These are phyloP conservation scores for Penicillium sp. DNA, from an alignment of 2,329 filamentous ascomycete species.

Conservation along the genomic window DNA sequence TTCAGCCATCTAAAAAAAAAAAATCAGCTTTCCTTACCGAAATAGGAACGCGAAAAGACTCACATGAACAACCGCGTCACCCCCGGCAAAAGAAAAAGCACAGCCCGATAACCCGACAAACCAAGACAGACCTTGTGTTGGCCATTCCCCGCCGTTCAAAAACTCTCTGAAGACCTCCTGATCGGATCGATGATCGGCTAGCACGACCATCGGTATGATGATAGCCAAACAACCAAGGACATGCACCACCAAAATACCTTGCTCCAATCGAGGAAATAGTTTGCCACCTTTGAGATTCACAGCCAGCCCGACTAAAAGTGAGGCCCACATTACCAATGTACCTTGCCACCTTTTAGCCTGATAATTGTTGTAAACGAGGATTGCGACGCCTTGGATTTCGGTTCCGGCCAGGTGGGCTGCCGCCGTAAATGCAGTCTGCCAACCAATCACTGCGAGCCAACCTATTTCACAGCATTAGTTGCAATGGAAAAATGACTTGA, in stretches of 20 bases:
- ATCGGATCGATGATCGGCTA: not conserved
- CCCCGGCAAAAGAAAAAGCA: slow-evolving; percentile 27
- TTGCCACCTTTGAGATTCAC: not conserved
- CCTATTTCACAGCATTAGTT: not conserved
- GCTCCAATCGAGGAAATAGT: not conserved
- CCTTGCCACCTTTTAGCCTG: not conserved
- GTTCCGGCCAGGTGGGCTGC: not conserved
- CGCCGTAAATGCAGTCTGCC: slow-evolving; percentile 1
- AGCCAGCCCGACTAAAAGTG: not conserved
- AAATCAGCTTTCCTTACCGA: not conserved
- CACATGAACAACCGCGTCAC: slow-evolving; percentile 28
- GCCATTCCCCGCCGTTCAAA: slow-evolving; percentile 25
- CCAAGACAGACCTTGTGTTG: slow-evolving; percentile 24
- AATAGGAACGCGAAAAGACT: slow-evolving; percentile 1
- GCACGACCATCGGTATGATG: not conserved
- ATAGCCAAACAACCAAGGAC: not conserved
- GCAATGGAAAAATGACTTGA: not conserved
- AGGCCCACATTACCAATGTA: not conserved
- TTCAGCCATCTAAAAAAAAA: slow-evolving; percentile 33
- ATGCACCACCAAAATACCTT: not conserved
- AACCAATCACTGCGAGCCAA: not conserved
- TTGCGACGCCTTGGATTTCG: slow-evolving; percentile 4
- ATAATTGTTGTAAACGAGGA: not conserved
- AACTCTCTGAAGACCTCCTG: slow-evolving; percentile 24
- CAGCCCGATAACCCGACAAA: slow-evolving; percentile 26